phyloP scores from a whole-genome alignment of 2,329 filamentous ascomycete genomes.

The Knufia fluminis region DNA sequence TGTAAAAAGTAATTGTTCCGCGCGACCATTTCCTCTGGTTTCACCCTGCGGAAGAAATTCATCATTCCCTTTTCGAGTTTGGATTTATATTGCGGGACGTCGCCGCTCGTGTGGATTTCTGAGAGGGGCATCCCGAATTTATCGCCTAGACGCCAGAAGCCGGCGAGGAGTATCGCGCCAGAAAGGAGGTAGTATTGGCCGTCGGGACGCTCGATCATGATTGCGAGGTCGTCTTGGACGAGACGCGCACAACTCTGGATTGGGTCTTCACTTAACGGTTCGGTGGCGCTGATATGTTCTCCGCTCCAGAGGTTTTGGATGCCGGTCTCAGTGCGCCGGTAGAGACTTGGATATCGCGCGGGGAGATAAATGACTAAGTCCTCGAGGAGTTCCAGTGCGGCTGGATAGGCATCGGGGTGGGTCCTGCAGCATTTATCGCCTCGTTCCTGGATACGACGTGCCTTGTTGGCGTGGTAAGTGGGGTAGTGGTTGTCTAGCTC shows the following conservation, averaged over 20 bases:
- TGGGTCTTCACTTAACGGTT: constrained; percentile 63
- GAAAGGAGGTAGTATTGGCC: constrained; percentile 74
- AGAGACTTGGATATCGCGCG: constrained; percentile 65
- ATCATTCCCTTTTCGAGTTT: constrained; percentile 71
- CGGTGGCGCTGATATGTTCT: constrained; percentile 60
- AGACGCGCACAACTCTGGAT: constrained; percentile 66
- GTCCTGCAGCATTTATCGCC: constrained; percentile 60
- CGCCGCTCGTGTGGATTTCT: constrained; percentile 68
- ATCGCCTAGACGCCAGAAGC: constrained; percentile 75
- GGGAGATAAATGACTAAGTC: constrained; percentile 63
- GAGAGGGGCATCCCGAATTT: constrained; percentile 72
- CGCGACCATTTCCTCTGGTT: constrained; percentile 56
- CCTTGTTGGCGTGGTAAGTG: constrained; percentile 64
- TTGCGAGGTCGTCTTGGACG: constrained; percentile 71
- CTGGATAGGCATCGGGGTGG: constrained; percentile 59
- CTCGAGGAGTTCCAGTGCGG: constrained; percentile 65
- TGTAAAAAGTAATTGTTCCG: constrained; percentile 85
- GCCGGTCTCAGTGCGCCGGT: constrained; percentile 52
- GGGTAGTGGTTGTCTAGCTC: constrained; percentile 72
- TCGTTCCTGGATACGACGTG: constrained; percentile 55
- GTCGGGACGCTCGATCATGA: constrained; percentile 70
- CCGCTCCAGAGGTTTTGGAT: constrained; percentile 63
- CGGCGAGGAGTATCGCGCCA: constrained; percentile 61
- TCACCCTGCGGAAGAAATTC: constrained; percentile 67
- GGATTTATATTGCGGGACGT: constrained; percentile 62